Evolutionary conservation across 768 basidiomycete genomes (phyloP).

Genomic region (Scleroderma citrinum): DNA sequence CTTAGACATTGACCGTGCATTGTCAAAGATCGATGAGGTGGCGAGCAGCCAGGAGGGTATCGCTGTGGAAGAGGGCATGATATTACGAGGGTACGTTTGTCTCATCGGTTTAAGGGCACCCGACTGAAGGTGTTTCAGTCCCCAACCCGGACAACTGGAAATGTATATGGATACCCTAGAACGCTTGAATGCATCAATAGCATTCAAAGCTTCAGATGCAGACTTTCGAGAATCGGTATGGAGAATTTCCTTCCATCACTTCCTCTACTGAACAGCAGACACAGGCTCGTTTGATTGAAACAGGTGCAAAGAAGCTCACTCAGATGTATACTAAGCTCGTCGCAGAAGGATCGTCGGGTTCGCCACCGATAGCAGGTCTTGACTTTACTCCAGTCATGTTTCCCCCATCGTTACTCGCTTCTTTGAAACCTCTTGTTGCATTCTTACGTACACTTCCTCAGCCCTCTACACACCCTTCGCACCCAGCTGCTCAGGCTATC

Average conservation of each 20-base stretch:
- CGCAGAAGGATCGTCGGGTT: conserved; percentile 79
- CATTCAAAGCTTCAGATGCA: conserved; percentile 60
- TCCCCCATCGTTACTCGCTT: conserved; percentile 44
- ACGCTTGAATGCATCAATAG: conserved; percentile 72
- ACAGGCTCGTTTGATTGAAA: conserved; percentile 71
- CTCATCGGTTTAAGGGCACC: conserved; percentile 1
- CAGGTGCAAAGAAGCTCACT: conserved; percentile 74
- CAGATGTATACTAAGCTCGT: conserved; percentile 83
- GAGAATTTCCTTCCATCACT: background rate
- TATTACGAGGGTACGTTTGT: conserved; percentile 59
- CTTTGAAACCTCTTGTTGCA: conserved; percentile 56
- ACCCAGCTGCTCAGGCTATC: conserved; percentile 66
- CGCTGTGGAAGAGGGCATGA: conserved; percentile 71
- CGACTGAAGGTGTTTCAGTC: conserved; percentile 35
- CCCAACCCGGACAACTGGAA: conserved; percentile 61
- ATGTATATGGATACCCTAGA: conserved; percentile 68
- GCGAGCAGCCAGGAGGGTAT: conserved; percentile 70
- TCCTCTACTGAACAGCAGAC: background rate
- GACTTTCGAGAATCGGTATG: conserved; percentile 51
- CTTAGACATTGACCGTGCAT: conserved; percentile 74
- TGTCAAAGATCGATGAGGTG: conserved; percentile 74
- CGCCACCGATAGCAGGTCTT: conserved; percentile 55
- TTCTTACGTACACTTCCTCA: conserved; percentile 70
- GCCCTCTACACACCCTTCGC: conserved; percentile 77
- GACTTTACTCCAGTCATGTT: conserved; percentile 52